phyloP scores from a whole-genome alignment of 2,329 filamentous ascomycete genomes.

The Leptographium lundbergii region DNA sequence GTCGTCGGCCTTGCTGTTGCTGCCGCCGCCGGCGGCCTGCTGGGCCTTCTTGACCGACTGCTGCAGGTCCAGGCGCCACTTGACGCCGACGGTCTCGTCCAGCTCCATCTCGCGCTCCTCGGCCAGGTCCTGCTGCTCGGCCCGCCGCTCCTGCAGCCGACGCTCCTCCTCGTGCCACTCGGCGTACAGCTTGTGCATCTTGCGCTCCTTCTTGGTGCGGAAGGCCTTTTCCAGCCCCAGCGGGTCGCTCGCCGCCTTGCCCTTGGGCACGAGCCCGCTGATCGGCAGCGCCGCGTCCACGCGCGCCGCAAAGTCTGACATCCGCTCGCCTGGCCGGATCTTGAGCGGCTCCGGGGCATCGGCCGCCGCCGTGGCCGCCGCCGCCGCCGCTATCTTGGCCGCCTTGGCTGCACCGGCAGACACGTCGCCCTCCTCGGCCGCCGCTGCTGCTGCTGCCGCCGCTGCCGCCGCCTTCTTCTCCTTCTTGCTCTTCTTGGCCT shows the following conservation, averaged over 20 bases:
- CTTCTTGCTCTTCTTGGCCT: conserved; percentile 18
- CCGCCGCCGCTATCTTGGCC: too few relatives aligned
- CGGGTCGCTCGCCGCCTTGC: conserved; percentile 48
- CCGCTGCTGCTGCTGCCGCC: not conserved
- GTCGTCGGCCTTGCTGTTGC: conserved; percentile 34
- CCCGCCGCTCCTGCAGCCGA: conserved; percentile 48
- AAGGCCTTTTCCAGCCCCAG: conserved; percentile 49
- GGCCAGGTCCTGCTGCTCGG: conserved; percentile 52
- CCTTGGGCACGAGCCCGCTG: conserved; percentile 52
- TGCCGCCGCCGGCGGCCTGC: conserved; percentile 14
- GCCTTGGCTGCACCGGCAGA: not conserved
- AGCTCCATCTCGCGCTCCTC: conserved; percentile 51
- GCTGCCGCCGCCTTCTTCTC: conserved; percentile 10
- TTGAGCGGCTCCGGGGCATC: conserved; percentile 35
- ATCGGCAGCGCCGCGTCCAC: conserved; percentile 80
- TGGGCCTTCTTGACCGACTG: conserved; percentile 29
- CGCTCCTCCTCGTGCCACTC: conserved; percentile 61
- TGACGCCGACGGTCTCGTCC: conserved; percentile 35
- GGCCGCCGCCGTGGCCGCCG: not conserved
- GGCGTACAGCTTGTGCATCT: conserved; percentile 67
- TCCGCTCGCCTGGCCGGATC: conserved; percentile 71
- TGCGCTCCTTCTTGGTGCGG: conserved; percentile 72
- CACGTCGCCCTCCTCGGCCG: not conserved
- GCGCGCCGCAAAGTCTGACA: conserved; percentile 69
- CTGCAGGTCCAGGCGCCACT: conserved; percentile 32